phyloP scores from a whole-genome alignment of 192 early-diverging fungal genomes.

The Coemansia reversa region DNA sequence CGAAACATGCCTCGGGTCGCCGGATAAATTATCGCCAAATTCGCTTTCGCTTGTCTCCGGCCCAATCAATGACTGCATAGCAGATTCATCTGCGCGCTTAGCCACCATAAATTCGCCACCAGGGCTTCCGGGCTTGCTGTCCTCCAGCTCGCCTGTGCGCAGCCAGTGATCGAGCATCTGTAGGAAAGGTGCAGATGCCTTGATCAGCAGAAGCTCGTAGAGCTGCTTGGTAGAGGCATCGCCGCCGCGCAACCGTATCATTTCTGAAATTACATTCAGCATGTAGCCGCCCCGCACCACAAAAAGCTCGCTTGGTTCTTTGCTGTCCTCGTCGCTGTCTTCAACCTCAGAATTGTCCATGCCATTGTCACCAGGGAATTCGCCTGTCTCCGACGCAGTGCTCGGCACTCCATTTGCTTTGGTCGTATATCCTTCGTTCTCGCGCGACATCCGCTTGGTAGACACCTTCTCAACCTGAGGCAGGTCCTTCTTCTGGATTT shows the following conservation, averaged over 20 bases:
- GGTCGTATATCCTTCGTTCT: constrained; percentile 26
- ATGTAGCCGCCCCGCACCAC: constrained; percentile 74
- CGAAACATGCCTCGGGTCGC: constrained; percentile 7
- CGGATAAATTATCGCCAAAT: constrained; percentile 1
- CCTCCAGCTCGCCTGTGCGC: constrained; percentile 82
- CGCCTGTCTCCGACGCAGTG: constrained; percentile 18
- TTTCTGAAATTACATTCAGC: constrained; percentile 70
- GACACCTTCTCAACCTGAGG: constrained; percentile 18
- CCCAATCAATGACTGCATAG: constrained; percentile 73
- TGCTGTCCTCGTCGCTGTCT: constrained; percentile 25
- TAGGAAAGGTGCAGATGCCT: constrained; percentile 79
- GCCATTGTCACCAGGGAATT: constrained; percentile 7
- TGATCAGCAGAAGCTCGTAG: constrained; percentile 75
- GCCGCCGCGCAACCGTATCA: constrained; percentile 58
- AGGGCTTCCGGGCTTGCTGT: constrained; percentile 53
- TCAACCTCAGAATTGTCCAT: constrained; percentile 12
- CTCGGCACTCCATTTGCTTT: constrained; percentile 20
- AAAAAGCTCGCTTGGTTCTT: constrained; percentile 41
- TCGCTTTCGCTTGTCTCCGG: constrained; percentile 47
- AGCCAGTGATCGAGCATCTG: constrained; percentile 87
- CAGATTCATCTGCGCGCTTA: constrained; percentile 61
- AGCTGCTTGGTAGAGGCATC: constrained; percentile 72
- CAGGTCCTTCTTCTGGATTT: constrained; percentile 46
- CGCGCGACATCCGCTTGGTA: constrained; percentile 2
- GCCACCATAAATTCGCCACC: constrained; percentile 92